Evolutionary conservation across 768 basidiomycete genomes (phyloP).

Genomic region (Lentinula boryana): DNA sequence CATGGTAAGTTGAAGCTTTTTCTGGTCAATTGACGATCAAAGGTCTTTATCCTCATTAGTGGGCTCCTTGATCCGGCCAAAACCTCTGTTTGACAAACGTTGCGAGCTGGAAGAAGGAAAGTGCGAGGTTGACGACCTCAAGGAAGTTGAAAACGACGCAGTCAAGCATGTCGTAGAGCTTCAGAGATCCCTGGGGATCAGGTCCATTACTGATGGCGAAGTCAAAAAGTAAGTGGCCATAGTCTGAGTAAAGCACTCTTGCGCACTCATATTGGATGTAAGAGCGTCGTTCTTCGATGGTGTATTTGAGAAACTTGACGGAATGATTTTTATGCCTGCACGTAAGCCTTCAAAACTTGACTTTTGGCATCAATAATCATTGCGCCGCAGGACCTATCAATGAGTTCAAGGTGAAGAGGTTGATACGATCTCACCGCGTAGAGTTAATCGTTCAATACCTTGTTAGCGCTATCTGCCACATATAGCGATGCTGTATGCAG

Average conservation of each 20-base stretch:
- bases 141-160: constrained; percentile 44
- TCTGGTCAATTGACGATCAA: neutral
- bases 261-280: neutral
- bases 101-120: constrained; percentile 33
- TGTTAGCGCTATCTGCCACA: constrained; percentile 43
- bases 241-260: neutral
- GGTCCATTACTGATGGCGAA: constrained; percentile 62
- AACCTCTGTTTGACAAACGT: constrained; percentile 42
- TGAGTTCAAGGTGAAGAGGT: constrained; percentile 42
- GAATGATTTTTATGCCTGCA: constrained; percentile 49
- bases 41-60: constrained; percentile 13
- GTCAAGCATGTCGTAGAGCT: constrained; percentile 46
- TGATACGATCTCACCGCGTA: neutral
- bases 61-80: constrained; percentile 55
- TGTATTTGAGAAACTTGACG: constrained; percentile 60
- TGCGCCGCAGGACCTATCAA: constrained; percentile 32
- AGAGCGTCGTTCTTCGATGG: constrained; percentile 60
- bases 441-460: neutral
- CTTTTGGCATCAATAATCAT: constrained; percentile 5
- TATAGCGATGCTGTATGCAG: constrained; percentile 33
- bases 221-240: constrained; percentile 25
- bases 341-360: constrained; percentile 25
- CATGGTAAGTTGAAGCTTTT: constrained; percentile 23
- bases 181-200: constrained; percentile 50
- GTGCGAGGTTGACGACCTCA: constrained; percentile 37